These are phyloP conservation scores for Diplotaxis tenuifolia DNA, from an alignment of 345 rosid genomes.

Conservation along the genomic window DNA sequence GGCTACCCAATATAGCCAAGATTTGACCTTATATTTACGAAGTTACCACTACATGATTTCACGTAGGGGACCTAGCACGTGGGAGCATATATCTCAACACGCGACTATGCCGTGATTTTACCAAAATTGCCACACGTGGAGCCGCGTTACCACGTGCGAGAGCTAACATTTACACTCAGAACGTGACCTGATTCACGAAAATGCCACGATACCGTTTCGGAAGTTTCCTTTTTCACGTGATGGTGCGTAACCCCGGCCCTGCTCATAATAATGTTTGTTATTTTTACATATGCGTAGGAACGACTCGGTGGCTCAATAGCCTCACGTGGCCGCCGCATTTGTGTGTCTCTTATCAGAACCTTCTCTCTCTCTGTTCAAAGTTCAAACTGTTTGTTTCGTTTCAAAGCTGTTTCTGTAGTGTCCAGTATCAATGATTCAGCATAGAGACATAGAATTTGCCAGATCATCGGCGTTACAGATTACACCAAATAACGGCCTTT, in stretches of 20 bases:
- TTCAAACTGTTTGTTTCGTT: constrained; percentile 24
- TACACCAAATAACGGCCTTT: constrained; percentile 26
- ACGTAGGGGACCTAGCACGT: constrained; percentile 39
- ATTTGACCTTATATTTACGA: constrained; percentile 32
- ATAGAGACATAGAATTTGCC: constrained; percentile 27
- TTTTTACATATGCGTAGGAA: constrained; percentile 10
- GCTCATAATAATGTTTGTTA: too few relatives aligned
- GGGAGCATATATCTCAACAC: constrained; percentile 19
- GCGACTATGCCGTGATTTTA: not conserved
- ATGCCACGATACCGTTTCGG: constrained; percentile 23
- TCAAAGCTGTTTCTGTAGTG: constrained; percentile 28
- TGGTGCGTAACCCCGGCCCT: too few relatives aligned
- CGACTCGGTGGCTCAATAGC: constrained; percentile 33
- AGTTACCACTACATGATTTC: constrained; percentile 29
- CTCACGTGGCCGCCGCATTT: constrained; percentile 35
- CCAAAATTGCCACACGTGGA: constrained; percentile 13
- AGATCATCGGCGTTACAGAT: constrained; percentile 18
- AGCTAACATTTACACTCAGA: not conserved
- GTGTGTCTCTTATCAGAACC: constrained; percentile 31
- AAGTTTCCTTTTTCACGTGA: constrained; percentile 34
- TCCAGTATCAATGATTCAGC: constrained; percentile 11
- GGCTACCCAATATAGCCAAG: constrained; percentile 27
- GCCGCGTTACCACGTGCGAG: not conserved
- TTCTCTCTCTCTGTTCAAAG: constrained; percentile 36
- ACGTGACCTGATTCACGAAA: not conserved